Conservation (phyloP, 306 rosid species). For the Arachis hypogaea region DNA sequence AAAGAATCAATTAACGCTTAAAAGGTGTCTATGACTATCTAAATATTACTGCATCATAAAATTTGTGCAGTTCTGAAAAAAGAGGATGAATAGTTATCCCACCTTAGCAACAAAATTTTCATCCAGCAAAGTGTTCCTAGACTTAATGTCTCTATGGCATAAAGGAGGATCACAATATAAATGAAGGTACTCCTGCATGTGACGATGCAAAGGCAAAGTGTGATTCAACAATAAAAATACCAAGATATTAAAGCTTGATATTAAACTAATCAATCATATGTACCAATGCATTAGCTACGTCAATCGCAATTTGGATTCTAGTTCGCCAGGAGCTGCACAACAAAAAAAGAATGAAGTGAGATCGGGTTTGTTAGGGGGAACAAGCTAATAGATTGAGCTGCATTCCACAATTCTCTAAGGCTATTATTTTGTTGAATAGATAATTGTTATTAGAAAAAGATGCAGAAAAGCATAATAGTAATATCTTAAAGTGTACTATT, state of each 20-base stretch:
- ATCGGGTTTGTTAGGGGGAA: conserved; percentile 31
- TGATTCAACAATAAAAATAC: conserved; percentile 24
- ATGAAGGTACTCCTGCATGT: conserved; percentile 95
- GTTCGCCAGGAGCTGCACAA: conserved; percentile 76
- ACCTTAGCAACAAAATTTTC: conserved; percentile 95
- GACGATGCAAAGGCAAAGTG: conserved; percentile 21
- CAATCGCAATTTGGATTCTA: conserved; percentile 90
- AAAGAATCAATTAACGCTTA: conserved; percentile 2
- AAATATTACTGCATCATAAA: conserved; percentile 22
- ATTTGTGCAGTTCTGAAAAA: not conserved
- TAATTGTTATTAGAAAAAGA: conserved; percentile 20
- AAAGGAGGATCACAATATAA: conserved; percentile 97
- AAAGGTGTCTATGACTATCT: conserved; percentile 24
- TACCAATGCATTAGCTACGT: conserved; percentile 98
- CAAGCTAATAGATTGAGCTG: conserved; percentile 22
- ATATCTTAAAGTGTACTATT: not conserved
- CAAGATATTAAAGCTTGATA: not conserved
- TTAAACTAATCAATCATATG: conserved; percentile 32
- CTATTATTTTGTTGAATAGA: conserved; percentile 3
- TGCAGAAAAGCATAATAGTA: conserved; percentile 23
- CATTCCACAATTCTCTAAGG: conserved; percentile 15
- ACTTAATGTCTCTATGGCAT: conserved; percentile 93
- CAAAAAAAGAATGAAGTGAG: conserved; percentile 28
- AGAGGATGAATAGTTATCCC: conserved; percentile 17
- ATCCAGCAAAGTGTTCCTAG: conserved; percentile 92